phyloP scores from a whole-genome alignment of 2,329 filamentous ascomycete genomes.

The Colletotrichum liriopes region DNA sequence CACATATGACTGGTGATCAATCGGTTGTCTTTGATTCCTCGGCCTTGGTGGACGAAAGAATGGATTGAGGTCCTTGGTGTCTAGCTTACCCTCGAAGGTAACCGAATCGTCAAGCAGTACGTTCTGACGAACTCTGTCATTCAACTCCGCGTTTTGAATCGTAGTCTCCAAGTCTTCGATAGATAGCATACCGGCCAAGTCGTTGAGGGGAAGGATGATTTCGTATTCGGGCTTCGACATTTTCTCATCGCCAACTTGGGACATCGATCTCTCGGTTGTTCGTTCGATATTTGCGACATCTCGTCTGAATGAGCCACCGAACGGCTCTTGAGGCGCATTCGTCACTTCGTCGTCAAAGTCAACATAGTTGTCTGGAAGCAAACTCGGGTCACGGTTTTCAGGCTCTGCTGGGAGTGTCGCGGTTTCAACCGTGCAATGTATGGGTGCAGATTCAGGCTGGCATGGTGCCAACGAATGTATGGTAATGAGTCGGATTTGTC shows the following conservation, averaged over 20 bases:
- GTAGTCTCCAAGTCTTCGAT: neutral
- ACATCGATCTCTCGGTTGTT: neutral
- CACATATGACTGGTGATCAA: constrained; percentile 31
- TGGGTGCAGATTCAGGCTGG: neutral
- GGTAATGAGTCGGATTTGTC: constrained; percentile 9
- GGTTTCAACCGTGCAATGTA: neutral
- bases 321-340: constrained; percentile 1
- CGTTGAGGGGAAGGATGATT: constrained; percentile 2
- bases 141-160: neutral
- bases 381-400: neutral
- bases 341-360: constrained; percentile 5
- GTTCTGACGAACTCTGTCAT: neutral
- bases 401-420: constrained; percentile 5
- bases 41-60: neutral
- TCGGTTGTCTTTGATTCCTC: neutral
- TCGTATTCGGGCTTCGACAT: neutral
- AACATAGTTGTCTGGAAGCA: constrained; percentile 1
- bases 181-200: neutral
- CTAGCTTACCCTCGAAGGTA: neutral
- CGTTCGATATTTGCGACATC: constrained; percentile 9
- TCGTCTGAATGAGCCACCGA: constrained; percentile 2
- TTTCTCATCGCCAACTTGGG: neutral
- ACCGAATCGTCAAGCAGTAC: neutral
- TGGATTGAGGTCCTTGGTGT: constrained; percentile 1
- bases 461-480: neutral